Evolutionary conservation across 257 asterid genomes (phyloP).

Genomic region (Knoxia roxburghii): DNA sequence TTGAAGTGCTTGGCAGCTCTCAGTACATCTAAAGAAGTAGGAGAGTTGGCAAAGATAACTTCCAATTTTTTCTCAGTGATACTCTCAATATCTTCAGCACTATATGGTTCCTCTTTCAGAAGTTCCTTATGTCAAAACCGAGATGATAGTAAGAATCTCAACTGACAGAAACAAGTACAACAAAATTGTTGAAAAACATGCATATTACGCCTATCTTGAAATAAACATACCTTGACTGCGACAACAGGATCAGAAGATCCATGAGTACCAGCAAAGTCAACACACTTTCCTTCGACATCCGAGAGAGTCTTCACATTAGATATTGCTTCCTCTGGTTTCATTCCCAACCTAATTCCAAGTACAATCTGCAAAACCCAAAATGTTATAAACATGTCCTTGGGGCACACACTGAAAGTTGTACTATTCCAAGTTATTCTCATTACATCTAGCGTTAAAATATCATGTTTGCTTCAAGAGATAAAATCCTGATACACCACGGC

Average conservation of each 20-base stretch:
- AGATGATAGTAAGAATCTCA: background rate
- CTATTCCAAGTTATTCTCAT: background rate
- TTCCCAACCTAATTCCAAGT: constrained; percentile 75
- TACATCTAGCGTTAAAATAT: background rate
- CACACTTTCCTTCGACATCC: constrained; percentile 81
- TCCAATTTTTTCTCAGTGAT: constrained; percentile 50
- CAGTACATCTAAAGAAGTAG: constrained; percentile 80
- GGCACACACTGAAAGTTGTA: background rate
- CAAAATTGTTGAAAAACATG: background rate
- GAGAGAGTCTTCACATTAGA: constrained; percentile 72
- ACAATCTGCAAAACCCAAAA: constrained; percentile 51
- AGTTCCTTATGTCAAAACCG: constrained; percentile 43
- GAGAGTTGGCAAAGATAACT: constrained; percentile 60
- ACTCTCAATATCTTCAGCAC: constrained; percentile 63
- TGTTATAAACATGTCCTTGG: no score
- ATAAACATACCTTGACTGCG: constrained; percentile 62
- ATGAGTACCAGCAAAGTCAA: constrained; percentile 55
- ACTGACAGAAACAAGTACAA: background rate
- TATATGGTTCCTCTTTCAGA: constrained; percentile 72
- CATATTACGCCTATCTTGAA: background rate
- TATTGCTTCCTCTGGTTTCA: constrained; percentile 69
- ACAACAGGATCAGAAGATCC: constrained; percentile 82
- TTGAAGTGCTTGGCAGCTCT: constrained; percentile 73
- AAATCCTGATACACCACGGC: background rate
- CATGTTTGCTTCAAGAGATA: background rate